Evolutionary conservation across 1,284 basidiomycete genomes (phyloP).

Genomic region (Stygiomarasmius scandens): DNA sequence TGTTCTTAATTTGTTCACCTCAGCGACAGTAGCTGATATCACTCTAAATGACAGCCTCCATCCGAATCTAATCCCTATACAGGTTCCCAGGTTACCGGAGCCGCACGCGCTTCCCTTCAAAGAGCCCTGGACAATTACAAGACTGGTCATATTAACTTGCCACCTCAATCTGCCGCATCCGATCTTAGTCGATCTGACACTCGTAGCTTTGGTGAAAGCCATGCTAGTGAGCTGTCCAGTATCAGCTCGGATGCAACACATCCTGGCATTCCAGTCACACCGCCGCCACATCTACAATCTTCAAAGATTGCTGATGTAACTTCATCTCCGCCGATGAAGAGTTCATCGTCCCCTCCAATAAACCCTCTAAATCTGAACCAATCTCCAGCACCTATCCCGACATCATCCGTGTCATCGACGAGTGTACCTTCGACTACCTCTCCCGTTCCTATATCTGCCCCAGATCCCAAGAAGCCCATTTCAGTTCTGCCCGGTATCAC

Average conservation of each 20-base stretch:
- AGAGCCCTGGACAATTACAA: conserved; percentile 75
- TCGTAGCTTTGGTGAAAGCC: conserved; percentile 78
- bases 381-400: conserved; percentile 54
- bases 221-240: conserved; percentile 68
- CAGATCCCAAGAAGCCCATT: conserved; percentile 22
- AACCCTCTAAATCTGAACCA: conserved; percentile 59
- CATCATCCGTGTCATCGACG: conserved; percentile 22
- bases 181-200: conserved; percentile 72
- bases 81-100: conserved; percentile 63
- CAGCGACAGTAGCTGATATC: not conserved
- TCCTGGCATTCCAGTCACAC: conserved; percentile 44
- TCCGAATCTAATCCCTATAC: conserved; percentile 54
- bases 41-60: conserved; percentile 44
- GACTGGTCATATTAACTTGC: conserved; percentile 61
- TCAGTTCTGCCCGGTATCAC: conserved; percentile 37
- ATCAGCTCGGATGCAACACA: conserved; percentile 44
- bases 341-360: conserved; percentile 44
- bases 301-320: conserved; percentile 13
- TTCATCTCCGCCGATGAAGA: conserved; percentile 19
- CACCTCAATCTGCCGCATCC: conserved; percentile 43
- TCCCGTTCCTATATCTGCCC: conserved; percentile 27
- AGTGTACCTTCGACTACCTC: conserved; percentile 20
- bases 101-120: conserved; percentile 73
- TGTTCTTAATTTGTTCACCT: not conserved
- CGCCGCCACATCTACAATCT: conserved; percentile 31